Evolutionary conservation across 768 basidiomycete species (phyloP), one percentile per base, ranked within the genome.

Genomic region (Mycena haematopus): DNA sequence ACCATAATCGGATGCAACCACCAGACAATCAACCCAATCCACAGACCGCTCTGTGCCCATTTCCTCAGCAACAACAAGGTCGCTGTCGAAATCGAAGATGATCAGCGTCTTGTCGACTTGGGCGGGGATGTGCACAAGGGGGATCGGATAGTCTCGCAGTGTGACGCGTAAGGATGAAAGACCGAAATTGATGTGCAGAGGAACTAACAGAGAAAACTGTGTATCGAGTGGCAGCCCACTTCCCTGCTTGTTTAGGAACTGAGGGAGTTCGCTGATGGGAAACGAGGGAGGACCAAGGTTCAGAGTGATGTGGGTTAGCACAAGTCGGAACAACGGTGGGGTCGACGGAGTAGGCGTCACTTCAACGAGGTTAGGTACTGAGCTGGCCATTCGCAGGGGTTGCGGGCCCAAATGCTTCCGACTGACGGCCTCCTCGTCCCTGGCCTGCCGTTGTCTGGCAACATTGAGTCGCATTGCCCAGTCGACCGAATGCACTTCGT

Each of bases 141-240:
- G 94, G 33, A 97, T 75, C 2, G 95, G 93, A 75, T 96, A 96
- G 76, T 96, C 95, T 33, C 96, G 88, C 10, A 96, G 79, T 5
- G 84, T 82, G 46, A 87, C 77, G 50, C 81, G 81, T 19, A 88
- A 75, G n/a, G 86, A 82, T 3, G 82, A 78, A 54, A 93, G 77
- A 2, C 84, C 80, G 74, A 93, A 86, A 36, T 84, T 81, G 21
- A 99, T 73, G 70, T 95, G 90, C 68, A 98, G 75, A 3, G 96
- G 95, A 21, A 96, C 77, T 66, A 97, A 81, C 25, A 98, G 79
- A 13, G 91, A 88, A 72, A 89, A 97, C 67, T 84, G 69, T 0
- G 89, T 90, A 56, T 89, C 83, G 17, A 74, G 75, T 3, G 93
- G 92, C 54, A 96, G 71, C 10, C 88, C 89, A 52, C 73, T 73